Evolutionary conservation across 176 grass and related monocot genomes (phyloP).

Genomic region (Triticum dicoccoides): DNA sequence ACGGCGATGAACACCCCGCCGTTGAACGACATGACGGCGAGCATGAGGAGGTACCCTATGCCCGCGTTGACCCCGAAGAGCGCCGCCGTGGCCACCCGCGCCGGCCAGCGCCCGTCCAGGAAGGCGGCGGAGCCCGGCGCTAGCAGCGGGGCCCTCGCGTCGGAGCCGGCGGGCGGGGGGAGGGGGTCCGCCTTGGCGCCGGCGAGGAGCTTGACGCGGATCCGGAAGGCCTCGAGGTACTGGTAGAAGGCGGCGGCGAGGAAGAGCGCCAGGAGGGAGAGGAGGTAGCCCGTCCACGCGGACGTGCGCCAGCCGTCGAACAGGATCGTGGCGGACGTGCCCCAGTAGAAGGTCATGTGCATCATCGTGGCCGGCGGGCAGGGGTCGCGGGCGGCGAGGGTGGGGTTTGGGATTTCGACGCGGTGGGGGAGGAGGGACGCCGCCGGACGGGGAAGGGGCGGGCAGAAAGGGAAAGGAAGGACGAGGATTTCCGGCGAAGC

Average conservation of each 20-base stretch:
- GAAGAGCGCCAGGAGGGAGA: conserved; percentile 77
- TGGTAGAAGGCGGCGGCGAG: conserved; percentile 86
- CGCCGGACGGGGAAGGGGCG: neutral
- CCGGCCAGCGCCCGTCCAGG: neutral
- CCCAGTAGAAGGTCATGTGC: conserved; percentile 99
- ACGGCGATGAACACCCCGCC: conserved; percentile 77
- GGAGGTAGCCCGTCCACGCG: conserved; percentile 69
- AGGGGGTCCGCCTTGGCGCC: conserved; percentile 30
- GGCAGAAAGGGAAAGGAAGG: neutral
- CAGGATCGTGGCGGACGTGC: conserved; percentile 73
- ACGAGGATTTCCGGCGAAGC: conserved; percentile 29
- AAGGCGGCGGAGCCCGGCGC: neutral
- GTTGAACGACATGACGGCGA: conserved; percentile 98
- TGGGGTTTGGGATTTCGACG: neutral
- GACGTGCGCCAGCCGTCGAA: conserved; percentile 83
- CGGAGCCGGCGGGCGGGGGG: conserved; percentile 33
- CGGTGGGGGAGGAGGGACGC: neutral
- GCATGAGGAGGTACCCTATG: conserved; percentile 92
- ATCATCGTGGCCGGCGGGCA: conserved; percentile 53
- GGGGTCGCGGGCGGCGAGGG: neutral
- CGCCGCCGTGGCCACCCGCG: conserved; percentile 42
- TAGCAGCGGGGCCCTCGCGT: conserved; percentile 43
- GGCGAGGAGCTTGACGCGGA: conserved; percentile 60
- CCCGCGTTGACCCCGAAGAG: conserved; percentile 85
- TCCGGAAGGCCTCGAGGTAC: conserved; percentile 86